phyloP scores from a whole-genome alignment of 345 rosid species.

The Eucalyptus sp. region DNA sequence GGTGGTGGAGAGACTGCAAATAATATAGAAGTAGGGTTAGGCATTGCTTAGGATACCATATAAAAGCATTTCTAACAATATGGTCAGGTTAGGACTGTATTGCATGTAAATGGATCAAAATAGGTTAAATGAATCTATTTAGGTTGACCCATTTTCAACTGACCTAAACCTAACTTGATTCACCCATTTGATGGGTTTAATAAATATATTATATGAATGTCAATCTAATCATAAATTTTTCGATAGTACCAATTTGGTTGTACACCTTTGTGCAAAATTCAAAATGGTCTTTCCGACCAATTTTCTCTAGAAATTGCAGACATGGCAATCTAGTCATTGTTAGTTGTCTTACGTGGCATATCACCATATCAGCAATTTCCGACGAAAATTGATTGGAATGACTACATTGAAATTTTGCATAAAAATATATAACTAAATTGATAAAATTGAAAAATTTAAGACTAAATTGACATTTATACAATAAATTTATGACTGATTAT shows the following conservation, averaged over 20 bases:
- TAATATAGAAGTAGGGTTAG: no score
- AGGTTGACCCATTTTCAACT: rapidly evolving
- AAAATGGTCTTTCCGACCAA: not conserved
- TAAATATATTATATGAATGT: rapidly evolving
- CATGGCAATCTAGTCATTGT: not conserved
- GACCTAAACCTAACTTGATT: no score
- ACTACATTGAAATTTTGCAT: not conserved
- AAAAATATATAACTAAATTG: not conserved
- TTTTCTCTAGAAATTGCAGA: not conserved
- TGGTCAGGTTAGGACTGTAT: rapidly evolving
- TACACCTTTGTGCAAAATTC: no score
- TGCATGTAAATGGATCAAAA: no score
- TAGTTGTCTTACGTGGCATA: rapidly evolving
- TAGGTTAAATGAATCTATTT: no score
- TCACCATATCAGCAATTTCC: rapidly evolving
- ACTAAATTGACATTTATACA: rapidly evolving
- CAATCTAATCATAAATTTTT: not conserved
- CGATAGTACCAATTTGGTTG: not conserved
- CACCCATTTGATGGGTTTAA: no score
- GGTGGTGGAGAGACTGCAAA: no score
- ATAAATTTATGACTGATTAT: not conserved
- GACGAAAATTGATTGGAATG: rapidly evolving
- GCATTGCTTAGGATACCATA: no score
- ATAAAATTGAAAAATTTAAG: not conserved
- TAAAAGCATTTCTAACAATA: no score